Base-by-base conservation (phyloP, 140 eudicot genomes). In the Oenanthe javanica region DNA sequence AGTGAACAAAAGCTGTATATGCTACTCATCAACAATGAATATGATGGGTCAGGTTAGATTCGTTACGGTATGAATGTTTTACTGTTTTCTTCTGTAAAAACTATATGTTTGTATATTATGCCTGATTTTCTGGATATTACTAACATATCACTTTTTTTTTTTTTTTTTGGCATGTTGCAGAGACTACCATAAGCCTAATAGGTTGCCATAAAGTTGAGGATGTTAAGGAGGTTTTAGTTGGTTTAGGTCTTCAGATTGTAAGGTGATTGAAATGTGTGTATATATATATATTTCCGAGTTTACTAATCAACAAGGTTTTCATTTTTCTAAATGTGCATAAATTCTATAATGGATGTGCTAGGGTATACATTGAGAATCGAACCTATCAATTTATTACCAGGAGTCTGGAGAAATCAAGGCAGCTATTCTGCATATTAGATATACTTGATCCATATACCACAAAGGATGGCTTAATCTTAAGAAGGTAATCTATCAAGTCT, bases 21-120 rank as follows among this genome's bases (percentile, higher is more conserved):
- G 77, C 82, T 88, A 43, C 91, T 89, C 45, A 52, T 84, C 61
- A 80, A 78, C 79, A 74, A 74, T 66, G 76, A 78, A 57, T 79
- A 81, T 78, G 84, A 90, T 87, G 93, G 92, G 89, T 89, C 93
- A 92, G 96, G 96, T 93, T 90, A 92, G 96, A 87, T 86, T 87
- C 25, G 86, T 83, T 87, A 96, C 72, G 92, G 91, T 89, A 89
- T 86, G 97, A 90, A 79, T 78, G 85, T 83, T 36, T 31, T 36
- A 14, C 74, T 67, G 10, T 67, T 67, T 67, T 67, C 21, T 67
- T 84, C 70, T 55, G 81, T 75, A 83, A 82, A 81, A 67, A 42
- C 71, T 67, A 76, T 70, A 16, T 75, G 61, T 79, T 50, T 80
- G 43, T 46, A 21, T 69, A 11, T 73, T 42, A 36, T 77, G 40